Evolutionary conservation across 495 filamentous ascomycete species (phyloP), one percentile per base, ranked within the genome.

Genomic region (Hamigera avellanea): DNA sequence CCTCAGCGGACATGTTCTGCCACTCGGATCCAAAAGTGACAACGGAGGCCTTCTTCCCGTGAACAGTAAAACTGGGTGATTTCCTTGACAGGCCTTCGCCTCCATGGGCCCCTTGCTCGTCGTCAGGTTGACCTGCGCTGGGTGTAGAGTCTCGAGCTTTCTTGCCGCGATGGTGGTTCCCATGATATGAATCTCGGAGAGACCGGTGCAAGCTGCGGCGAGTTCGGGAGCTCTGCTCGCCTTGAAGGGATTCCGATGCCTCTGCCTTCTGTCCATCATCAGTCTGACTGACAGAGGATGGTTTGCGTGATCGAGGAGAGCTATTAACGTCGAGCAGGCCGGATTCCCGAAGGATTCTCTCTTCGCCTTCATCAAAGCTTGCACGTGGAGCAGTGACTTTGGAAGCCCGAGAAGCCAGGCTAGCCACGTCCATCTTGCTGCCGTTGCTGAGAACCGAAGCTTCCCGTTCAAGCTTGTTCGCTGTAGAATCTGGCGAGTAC

Each of bases 21-120:
- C 93, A 82, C 45, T 95, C 93, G 26, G 77, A 80, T 6, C 88
- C 88, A 56, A 98, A 94, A 18, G 84, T 93, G 41, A 98, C 80
- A 33, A 98, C 81, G 0, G 86, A 94, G 2, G 91, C 91, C 56
- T 98, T 96, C 65, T 98, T 98, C 37, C 91, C 91, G 51, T 98
- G 91, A 3, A 98, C 80, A 4, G 86, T 93, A 53, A 98, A 96
- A 45, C 82, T 93, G 8, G 86, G 84, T 8, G 80, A 75, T 17
- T 80, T 81, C 13, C 91, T 74, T 10, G 79, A 59, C 7, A 98
- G 69, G 8, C 78, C 74, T 54, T 88, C 86, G 10, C 64, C 66
- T 72, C 23, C 61, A 45, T 16, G 65, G 15, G 39, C 35, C 10
- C 33, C 44, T 19, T 47, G 54, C 43, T 36, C 63, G 23, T 88